Conservation (phyloP, 192 early-diverging fungal species). For the Backusella mclennaniae region DNA sequence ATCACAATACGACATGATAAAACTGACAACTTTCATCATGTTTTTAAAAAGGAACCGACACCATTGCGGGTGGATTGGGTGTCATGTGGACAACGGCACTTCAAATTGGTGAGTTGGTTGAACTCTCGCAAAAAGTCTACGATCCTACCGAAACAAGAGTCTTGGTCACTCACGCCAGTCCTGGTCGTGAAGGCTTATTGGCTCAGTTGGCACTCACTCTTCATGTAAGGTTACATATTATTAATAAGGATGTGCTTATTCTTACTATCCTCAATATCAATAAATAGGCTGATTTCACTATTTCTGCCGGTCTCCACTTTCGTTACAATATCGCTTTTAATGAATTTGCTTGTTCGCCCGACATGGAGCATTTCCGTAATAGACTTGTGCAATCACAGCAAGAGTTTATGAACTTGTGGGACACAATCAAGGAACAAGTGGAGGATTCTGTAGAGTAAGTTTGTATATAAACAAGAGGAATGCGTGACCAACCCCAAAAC, state of each 20-base stretch:
- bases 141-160: constrained; percentile 56
- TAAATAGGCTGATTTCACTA: constrained; percentile 56
- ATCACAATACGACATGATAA: background rate
- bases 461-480: background rate
- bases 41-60: constrained; percentile 38
- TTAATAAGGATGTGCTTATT: too few species aligned
- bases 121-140: constrained; percentile 53
- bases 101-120: constrained; percentile 61
- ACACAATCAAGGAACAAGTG: constrained; percentile 53
- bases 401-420: constrained; percentile 52
- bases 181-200: constrained; percentile 57
- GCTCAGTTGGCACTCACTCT: constrained; percentile 53
- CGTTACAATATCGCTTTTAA: constrained; percentile 62
- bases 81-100: constrained; percentile 66
- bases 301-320: constrained; percentile 63
- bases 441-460: constrained; percentile 51
- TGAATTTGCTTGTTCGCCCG: constrained; percentile 54
- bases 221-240: constrained; percentile 34
- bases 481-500: background rate
- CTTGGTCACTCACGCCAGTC: constrained; percentile 56
- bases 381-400: constrained; percentile 50
- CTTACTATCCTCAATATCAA: background rate
- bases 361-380: constrained; percentile 52
- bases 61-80: constrained; percentile 59
- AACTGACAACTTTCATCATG: background rate